Percentiles rank a stretch among this genome's conserved stretches.
Conservation (phyloP, 129 eudicot species). For the Helianthus annuus region DNA sequence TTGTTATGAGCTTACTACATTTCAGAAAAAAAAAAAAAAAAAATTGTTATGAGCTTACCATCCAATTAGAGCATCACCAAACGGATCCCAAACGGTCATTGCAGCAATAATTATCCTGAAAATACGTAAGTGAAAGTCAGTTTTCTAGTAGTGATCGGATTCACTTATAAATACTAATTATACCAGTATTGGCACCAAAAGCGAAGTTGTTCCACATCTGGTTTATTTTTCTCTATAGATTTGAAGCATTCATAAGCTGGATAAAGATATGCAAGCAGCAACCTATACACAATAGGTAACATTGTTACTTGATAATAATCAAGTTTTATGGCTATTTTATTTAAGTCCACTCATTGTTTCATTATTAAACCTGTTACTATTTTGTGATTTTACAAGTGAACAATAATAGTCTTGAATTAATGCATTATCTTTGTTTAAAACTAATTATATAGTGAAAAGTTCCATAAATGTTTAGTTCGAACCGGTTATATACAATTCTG, state of each 20-base stretch:
- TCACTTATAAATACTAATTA: background rate
- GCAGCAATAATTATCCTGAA: conserved; percentile 83
- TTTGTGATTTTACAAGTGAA: too few relatives aligned
- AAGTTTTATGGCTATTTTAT: background rate
- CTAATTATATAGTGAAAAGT: background rate
- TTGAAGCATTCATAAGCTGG: conserved; percentile 97
- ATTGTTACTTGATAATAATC: background rate
- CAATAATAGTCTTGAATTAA: too few relatives aligned
- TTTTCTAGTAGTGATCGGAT: too few relatives aligned
- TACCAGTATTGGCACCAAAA: conserved; percentile 99
- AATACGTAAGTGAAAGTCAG: background rate
- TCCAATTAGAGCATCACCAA: conserved; percentile 71
- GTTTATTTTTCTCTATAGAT: conserved; percentile 79
- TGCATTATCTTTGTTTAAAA: too few relatives aligned
- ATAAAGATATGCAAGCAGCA: conserved; percentile 86
- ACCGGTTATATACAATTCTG: too few relatives aligned
- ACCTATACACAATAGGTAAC: conserved; percentile 41
- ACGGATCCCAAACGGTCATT: conserved; percentile 80
- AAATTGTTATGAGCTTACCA: conserved; percentile 51
- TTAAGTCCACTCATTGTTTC: too few relatives aligned
- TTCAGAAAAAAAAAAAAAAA: too few relatives aligned
- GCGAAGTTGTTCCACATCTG: conserved; percentile 78
- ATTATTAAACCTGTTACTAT: too few relatives aligned
- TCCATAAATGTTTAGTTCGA: too few relatives aligned
- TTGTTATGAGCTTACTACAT: conserved; percentile 40